phyloP scores from a whole-genome alignment of 2,329 filamentous ascomycete species.

The Tympanopsis confertula region DNA sequence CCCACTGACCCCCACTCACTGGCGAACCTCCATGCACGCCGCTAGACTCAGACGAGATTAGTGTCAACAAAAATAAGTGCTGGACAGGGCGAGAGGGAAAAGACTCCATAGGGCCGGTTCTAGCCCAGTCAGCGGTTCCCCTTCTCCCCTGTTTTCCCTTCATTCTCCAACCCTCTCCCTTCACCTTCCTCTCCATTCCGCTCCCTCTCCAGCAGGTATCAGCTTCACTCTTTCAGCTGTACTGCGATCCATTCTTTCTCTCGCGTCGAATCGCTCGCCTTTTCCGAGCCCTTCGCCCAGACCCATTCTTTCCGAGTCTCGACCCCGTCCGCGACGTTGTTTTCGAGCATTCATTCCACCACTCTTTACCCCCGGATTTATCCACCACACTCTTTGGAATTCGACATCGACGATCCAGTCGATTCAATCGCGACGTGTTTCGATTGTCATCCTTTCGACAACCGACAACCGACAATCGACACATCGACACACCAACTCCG shows the following conservation, averaged over 20 bases:
- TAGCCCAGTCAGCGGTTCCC: no score
- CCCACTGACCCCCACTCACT: no score
- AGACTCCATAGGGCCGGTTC: no score
- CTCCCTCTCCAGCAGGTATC: constrained; percentile 3
- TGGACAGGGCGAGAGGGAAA: no score
- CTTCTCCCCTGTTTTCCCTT: constrained; percentile 1
- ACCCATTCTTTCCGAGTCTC: constrained; percentile 2
- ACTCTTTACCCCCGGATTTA: not conserved
- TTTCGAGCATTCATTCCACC: no score
- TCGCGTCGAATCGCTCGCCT: not conserved
- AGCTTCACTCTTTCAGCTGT: constrained; percentile 3
- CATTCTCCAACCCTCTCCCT: constrained; percentile 4
- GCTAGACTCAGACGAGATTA: no score
- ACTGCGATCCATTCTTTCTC: constrained; percentile 2
- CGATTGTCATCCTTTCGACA: not conserved
- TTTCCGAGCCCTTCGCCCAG: not conserved
- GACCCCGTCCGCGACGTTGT: no score
- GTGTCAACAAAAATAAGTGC: no score
- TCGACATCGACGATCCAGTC: not conserved
- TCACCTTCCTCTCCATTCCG: constrained; percentile 7
- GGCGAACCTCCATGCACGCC: no score
- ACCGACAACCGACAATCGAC: not conserved
- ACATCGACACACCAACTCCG: not conserved
- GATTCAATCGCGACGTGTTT: not conserved
- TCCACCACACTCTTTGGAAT: no score